Evolutionary conservation across 1,139 yeast species (phyloP).

Genomic region (Wickerhamomyces sp.): DNA sequence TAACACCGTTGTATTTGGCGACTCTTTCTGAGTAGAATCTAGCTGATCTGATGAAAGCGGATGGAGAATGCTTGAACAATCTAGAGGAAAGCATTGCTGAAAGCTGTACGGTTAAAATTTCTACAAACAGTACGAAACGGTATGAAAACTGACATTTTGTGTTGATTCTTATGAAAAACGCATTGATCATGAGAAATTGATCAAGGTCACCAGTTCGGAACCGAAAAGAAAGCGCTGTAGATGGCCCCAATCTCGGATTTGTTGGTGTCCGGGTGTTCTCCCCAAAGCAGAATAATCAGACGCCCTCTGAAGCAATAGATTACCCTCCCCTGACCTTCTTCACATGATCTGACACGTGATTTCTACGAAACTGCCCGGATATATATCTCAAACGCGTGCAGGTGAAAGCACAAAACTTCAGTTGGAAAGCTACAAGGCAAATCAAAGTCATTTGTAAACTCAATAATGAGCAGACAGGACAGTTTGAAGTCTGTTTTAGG

Average conservation of each 20-base stretch:
- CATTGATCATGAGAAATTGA: not conserved
- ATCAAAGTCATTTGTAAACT: too few species aligned
- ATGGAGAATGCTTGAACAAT: conserved; percentile 15
- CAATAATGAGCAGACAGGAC: conserved; percentile 12
- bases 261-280: conserved; percentile 1
- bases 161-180: not conserved
- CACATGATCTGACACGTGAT: conserved; percentile 1
- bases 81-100: conserved; percentile 20
- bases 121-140: conserved; percentile 1
- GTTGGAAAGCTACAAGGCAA: too few species aligned
- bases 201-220: conserved; percentile 2
- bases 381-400: too few species aligned
- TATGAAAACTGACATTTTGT: not conserved
- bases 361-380: too few species aligned
- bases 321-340: not conserved
- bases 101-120: conserved; percentile 1
- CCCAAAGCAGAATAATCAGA: too few species aligned
- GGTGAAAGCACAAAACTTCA: too few species aligned
- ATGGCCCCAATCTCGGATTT: not conserved
- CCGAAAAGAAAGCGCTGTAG: not conserved
- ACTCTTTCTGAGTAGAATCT: conserved; percentile 39
- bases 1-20: conserved; percentile 53
- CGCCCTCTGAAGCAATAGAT: too few species aligned
- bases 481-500: conserved; percentile 15
- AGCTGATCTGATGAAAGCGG: conserved; percentile 11